Evolutionary conservation across 352 stramenopile species (phyloP).

Genomic region (Phytopythium boreale): DNA sequence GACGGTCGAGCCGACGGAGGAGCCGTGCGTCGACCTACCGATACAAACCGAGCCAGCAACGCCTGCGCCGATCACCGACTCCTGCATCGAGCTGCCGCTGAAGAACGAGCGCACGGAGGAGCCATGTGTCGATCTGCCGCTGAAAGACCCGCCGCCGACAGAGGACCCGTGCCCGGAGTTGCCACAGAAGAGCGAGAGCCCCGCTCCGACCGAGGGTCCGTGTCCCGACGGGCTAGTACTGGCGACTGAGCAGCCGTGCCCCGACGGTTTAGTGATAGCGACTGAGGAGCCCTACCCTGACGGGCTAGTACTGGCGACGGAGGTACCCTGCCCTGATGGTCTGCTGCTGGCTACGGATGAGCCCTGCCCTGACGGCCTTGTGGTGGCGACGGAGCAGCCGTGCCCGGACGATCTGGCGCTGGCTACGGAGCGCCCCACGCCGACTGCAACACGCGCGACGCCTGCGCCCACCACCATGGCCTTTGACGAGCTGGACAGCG

Average conservation of each 20-base stretch:
- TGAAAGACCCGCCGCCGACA: not conserved
- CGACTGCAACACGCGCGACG: not conserved
- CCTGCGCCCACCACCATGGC: not conserved
- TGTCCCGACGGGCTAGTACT: not conserved
- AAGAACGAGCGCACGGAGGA: slow-evolving; percentile 1
- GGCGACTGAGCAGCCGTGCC: not conserved
- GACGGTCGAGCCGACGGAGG: not conserved
- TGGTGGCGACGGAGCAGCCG: not conserved
- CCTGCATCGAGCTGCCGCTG: slow-evolving; percentile 1
- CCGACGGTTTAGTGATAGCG: not conserved
- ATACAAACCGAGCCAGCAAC: not conserved
- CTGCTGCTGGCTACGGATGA: not conserved
- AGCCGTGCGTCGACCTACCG: not conserved
- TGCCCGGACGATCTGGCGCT: not conserved
- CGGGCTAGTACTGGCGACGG: not conserved
- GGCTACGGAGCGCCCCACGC: not conserved
- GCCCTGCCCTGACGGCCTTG: not conserved
- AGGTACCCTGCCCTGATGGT: not conserved
- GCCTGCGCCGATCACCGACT: not conserved
- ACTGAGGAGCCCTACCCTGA: not conserved
- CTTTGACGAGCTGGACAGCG: slow-evolving; percentile 1
- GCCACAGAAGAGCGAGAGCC: not conserved
- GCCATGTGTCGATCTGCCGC: not conserved
- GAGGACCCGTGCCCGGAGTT: not conserved
- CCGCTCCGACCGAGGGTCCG: not conserved